Percentiles rank a stretch among this genome's conserved stretches.
phyloP scores from a whole-genome alignment of 805 yeast species.

The Starmerella davenportii region DNA sequence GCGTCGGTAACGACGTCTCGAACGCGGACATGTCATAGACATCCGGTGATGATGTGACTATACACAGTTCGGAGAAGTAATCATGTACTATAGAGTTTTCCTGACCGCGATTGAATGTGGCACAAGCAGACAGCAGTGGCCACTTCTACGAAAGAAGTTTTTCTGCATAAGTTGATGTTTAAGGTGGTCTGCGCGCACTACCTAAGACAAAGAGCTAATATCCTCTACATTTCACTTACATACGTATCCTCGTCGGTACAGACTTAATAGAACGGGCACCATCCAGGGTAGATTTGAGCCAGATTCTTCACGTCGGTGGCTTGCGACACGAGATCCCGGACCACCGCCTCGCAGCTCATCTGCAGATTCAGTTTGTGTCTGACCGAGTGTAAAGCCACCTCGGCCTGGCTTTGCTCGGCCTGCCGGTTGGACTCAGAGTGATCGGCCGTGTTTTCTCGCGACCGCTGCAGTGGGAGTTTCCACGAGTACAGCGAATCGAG shows the following conservation, averaged over 20 bases:
- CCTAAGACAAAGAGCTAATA: too few species aligned
- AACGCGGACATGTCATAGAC: too few species aligned
- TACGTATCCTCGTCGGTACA: background rate
- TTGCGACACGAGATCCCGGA: constrained; percentile 59
- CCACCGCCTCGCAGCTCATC: constrained; percentile 66
- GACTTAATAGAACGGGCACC: constrained; percentile 23
- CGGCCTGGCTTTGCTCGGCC: constrained; percentile 41
- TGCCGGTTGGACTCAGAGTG: constrained; percentile 1
- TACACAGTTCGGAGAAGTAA: too few species aligned
- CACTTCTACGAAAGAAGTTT: too few species aligned
- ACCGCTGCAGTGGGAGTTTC: constrained; percentile 49
- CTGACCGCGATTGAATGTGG: too few species aligned
- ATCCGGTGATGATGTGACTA: too few species aligned
- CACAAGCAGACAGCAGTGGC: too few species aligned
- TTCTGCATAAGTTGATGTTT: too few species aligned
- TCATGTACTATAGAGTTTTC: too few species aligned
- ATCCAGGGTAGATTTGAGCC: constrained; percentile 45
- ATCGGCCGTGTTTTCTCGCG: background rate
- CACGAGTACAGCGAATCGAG: constrained; percentile 91
- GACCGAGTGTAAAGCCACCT: constrained; percentile 57
- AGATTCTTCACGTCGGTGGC: constrained; percentile 54
- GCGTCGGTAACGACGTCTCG: too few species aligned
- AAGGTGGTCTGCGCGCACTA: too few species aligned
- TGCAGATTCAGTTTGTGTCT: constrained; percentile 52
- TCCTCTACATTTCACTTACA: background rate